These are phyloP conservation scores for Ogataea paraovalis DNA, from an alignment of 805 yeast genomes.

Conservation along the genomic window DNA sequence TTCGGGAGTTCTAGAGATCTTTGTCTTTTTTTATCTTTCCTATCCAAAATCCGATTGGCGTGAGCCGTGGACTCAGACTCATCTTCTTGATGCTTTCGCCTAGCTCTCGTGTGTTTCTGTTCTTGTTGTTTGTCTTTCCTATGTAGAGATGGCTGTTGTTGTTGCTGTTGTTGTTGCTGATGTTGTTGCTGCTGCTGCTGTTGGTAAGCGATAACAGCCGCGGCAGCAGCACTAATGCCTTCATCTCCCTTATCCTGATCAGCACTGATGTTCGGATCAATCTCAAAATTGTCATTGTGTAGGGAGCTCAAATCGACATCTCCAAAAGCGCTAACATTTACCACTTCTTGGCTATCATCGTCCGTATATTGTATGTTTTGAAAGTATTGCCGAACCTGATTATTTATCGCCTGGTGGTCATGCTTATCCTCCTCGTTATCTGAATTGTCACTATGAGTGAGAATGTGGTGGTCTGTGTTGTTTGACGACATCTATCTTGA, in stretches of 20 bases:
- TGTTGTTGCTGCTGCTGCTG: slow-evolving; percentile 8
- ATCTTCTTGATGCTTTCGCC: neutral
- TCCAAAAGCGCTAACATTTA: slow-evolving; percentile 18
- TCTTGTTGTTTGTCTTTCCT: too few relatives aligned
- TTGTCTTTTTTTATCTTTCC: too few relatives aligned
- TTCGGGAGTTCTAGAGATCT: too few relatives aligned
- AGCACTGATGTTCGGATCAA: slow-evolving; percentile 21
- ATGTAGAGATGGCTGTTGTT: too few relatives aligned
- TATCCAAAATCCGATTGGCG: too few relatives aligned
- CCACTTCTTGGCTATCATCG: slow-evolving; percentile 14
- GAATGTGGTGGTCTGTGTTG: neutral
- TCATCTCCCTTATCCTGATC: slow-evolving; percentile 14
- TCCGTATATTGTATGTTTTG: slow-evolving; percentile 24
- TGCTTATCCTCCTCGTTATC: slow-evolving; percentile 13
- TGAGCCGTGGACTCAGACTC: neutral
- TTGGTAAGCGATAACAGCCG: slow-evolving; percentile 22
- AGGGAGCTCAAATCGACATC: slow-evolving; percentile 22
- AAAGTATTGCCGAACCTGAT: slow-evolving; percentile 28
- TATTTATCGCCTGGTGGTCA: slow-evolving; percentile 26
- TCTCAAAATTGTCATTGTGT: slow-evolving; percentile 24
- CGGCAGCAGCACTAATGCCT: slow-evolving; percentile 19
- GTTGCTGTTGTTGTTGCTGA: slow-evolving; percentile 2
- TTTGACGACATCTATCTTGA: neutral
- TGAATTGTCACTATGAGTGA: neutral
- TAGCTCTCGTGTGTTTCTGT: neutral